Conservation (phyloP, 2,329 filamentous ascomycete species). For the Trichoderma koningiopsis region DNA sequence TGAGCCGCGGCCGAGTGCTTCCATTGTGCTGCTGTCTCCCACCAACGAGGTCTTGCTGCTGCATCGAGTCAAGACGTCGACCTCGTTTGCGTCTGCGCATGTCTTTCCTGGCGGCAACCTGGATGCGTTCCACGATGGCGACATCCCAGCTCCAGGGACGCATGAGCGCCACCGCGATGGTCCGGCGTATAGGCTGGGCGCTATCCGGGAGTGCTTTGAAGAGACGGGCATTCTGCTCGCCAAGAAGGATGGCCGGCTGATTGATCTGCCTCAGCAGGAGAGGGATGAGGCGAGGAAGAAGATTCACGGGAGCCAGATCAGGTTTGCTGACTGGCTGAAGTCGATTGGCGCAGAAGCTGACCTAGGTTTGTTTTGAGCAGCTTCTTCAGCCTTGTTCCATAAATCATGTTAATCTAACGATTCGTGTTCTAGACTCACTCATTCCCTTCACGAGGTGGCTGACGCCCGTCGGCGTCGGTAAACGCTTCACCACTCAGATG, state of each 20-base stretch:
- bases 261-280: slow-evolving; percentile 62
- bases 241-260: slow-evolving; percentile 52
- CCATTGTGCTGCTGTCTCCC: slow-evolving; percentile 82
- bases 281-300: slow-evolving; percentile 66
- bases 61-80: slow-evolving; percentile 79
- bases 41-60: slow-evolving; percentile 85
- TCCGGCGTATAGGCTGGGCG: slow-evolving; percentile 74
- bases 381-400: not conserved
- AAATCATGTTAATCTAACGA: not conserved
- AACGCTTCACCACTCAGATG: slow-evolving; percentile 93
- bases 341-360: slow-evolving; percentile 64
- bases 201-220: slow-evolving; percentile 90
- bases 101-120: slow-evolving; percentile 94
- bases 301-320: slow-evolving; percentile 67
- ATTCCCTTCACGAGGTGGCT: slow-evolving; percentile 91
- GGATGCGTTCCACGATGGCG: slow-evolving; percentile 74
- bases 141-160: slow-evolving; percentile 48
- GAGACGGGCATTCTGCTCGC: slow-evolving; percentile 89
- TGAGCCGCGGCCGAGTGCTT: slow-evolving; percentile 68
- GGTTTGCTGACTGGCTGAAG: slow-evolving; percentile 67
- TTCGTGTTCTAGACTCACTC: slow-evolving; percentile 54
- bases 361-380: slow-evolving; percentile 52
- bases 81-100: slow-evolving; percentile 85
- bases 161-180: slow-evolving; percentile 68
- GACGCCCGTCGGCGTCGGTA: slow-evolving; percentile 71